phyloP scores from a whole-genome alignment of 192 early-diverging fungal species.

The Mortierella hygrophila region DNA sequence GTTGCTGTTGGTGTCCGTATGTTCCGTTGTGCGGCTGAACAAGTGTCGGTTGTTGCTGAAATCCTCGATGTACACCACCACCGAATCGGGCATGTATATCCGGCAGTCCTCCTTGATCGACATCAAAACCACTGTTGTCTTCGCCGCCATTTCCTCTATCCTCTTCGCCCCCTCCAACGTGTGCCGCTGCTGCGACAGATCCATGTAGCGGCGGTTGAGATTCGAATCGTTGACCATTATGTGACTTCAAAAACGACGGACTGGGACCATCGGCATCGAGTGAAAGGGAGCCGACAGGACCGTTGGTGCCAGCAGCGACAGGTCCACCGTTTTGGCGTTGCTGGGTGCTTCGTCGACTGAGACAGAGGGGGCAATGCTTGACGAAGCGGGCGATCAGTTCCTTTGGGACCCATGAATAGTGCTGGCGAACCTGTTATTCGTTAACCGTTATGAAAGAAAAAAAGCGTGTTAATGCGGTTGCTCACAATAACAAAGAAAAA shows the following conservation, averaged over 20 bases:
- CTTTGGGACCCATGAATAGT: conserved; percentile 64
- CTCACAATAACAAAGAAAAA: not conserved
- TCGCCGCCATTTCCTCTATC: not conserved
- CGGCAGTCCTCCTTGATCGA: not conserved
- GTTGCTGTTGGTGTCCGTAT: conserved; percentile 6
- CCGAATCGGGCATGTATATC: not conserved
- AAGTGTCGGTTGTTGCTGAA: not conserved
- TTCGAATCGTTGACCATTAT: not conserved
- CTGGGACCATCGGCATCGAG: not conserved
- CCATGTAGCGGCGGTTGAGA: not conserved
- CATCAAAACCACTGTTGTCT: not conserved
- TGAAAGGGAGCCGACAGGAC: not conserved
- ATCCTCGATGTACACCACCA: not conserved
- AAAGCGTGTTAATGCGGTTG: not conserved
- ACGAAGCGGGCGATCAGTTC: conserved; percentile 65
- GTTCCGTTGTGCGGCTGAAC: not conserved
- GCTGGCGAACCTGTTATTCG: conserved; percentile 51
- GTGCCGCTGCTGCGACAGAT: not conserved
- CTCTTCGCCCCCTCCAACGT: not conserved
- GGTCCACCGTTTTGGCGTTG: conserved; percentile 12
- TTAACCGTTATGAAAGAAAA: not conserved
- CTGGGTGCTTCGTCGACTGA: conserved; percentile 46
- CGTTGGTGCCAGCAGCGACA: not conserved
- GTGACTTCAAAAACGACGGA: not conserved
- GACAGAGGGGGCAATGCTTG: conserved; percentile 60